Conservation (phyloP, 2,329 filamentous ascomycete genomes). For the Trichoderma oligosporum region DNA sequence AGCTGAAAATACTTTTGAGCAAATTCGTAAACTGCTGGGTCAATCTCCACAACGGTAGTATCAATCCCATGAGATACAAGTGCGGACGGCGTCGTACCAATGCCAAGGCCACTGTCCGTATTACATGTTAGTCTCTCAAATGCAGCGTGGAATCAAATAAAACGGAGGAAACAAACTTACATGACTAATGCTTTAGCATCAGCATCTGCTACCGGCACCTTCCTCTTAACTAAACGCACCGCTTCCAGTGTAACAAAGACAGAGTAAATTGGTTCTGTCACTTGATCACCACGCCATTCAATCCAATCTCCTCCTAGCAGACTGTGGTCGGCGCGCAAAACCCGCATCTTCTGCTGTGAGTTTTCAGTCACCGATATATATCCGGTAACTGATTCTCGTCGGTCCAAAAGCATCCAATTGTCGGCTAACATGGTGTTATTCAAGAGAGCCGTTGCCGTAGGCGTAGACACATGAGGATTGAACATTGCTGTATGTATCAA, state of each 20-base stretch:
- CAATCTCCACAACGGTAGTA: slow-evolving; percentile 92
- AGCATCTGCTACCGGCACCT: slow-evolving; percentile 52
- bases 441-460: slow-evolving; percentile 55
- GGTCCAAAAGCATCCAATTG: slow-evolving; percentile 73
- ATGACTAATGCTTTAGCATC: slow-evolving; percentile 80
- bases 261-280: slow-evolving; percentile 85
- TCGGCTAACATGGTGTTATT: slow-evolving; percentile 63
- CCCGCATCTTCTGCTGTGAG: slow-evolving; percentile 63
- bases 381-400: slow-evolving; percentile 81
- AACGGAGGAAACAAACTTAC: slow-evolving; percentile 47
- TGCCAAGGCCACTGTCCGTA: slow-evolving; percentile 80
- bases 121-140: neutral
- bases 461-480: slow-evolving; percentile 70
- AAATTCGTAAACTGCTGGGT: slow-evolving; percentile 81
- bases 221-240: slow-evolving; percentile 70
- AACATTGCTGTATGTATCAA: slow-evolving; percentile 65
- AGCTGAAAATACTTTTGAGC: slow-evolving; percentile 80
- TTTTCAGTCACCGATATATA: slow-evolving; percentile 90
- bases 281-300: slow-evolving; percentile 47
- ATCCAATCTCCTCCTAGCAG: slow-evolving; percentile 91
- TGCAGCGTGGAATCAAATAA: neutral
- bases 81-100: slow-evolving; percentile 86
- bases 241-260: slow-evolving; percentile 97
- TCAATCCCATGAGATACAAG: slow-evolving; percentile 83
- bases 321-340: slow-evolving; percentile 91